Evolutionary conservation across 1,284 basidiomycete genomes (phyloP).

Genomic region (Cutaneotrichosporon cavernicola): DNA sequence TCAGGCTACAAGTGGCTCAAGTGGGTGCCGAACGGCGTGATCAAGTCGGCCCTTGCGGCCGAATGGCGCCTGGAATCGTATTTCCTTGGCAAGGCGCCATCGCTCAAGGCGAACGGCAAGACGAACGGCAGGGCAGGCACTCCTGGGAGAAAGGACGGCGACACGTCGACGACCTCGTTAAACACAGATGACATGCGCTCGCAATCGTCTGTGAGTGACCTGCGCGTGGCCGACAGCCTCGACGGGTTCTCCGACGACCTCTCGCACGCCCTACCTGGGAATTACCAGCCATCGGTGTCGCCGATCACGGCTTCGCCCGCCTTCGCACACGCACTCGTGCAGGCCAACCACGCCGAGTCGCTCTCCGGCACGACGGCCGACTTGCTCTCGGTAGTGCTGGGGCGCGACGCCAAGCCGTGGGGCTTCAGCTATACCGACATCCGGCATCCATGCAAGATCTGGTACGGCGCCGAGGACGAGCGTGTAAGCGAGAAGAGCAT

Average conservation of each 20-base stretch:
- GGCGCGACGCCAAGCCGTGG: slow-evolving; percentile 63
- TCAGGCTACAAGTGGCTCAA: slow-evolving; percentile 92
- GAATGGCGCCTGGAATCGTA: slow-evolving; percentile 96
- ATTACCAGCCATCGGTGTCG: background rate
- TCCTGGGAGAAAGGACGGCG: slow-evolving; percentile 1
- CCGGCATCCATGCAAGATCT: slow-evolving; percentile 75
- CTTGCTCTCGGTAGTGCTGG: slow-evolving; percentile 77
- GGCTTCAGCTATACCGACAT: slow-evolving; percentile 62
- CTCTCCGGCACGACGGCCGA: slow-evolving; percentile 86
- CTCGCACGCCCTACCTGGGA: slow-evolving; percentile 6
- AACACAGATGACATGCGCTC: slow-evolving; percentile 17
- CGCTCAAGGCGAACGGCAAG: slow-evolving; percentile 40
- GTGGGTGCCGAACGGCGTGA: slow-evolving; percentile 87
- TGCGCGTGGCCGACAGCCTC: slow-evolving; percentile 11
- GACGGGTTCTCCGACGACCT: slow-evolving; percentile 15
- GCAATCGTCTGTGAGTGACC: slow-evolving; percentile 10
- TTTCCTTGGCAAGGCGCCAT: slow-evolving; percentile 92
- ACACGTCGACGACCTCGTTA: slow-evolving; percentile 17
- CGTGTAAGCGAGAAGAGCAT: slow-evolving; percentile 84
- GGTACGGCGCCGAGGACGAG: slow-evolving; percentile 92
- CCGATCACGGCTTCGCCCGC: slow-evolving; percentile 28
- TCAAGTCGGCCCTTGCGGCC: slow-evolving; percentile 92
- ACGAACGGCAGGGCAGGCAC: slow-evolving; percentile 2
- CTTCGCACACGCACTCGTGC: slow-evolving; percentile 70
- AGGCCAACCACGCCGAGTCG: slow-evolving; percentile 91